phyloP scores from a whole-genome alignment of 1,139 yeast genomes.

The Scheffersomyces segobiensis region DNA sequence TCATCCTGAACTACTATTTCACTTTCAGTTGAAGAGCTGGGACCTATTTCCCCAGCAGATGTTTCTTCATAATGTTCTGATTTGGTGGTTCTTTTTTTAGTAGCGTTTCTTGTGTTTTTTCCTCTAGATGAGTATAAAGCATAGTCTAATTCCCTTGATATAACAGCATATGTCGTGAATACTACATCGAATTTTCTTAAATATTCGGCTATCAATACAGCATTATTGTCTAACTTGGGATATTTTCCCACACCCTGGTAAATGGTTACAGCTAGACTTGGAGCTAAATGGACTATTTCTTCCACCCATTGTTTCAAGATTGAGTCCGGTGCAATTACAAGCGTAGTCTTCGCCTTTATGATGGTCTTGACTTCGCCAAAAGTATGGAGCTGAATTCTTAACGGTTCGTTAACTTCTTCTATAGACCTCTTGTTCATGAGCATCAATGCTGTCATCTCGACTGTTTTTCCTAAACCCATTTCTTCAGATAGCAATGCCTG shows the following conservation, averaged over 20 bases:
- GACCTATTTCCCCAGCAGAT: neutral
- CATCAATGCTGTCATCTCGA: slow-evolving; percentile 72
- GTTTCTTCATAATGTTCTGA: slow-evolving; percentile 9
- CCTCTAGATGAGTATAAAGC: slow-evolving; percentile 68
- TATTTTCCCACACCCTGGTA: slow-evolving; percentile 62
- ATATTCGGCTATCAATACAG: slow-evolving; percentile 46
- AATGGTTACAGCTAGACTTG: slow-evolving; percentile 54
- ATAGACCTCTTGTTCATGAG: slow-evolving; percentile 56
- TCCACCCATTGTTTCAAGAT: slow-evolving; percentile 82
- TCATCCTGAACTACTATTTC: slow-evolving; percentile 1
- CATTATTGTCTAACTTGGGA: slow-evolving; percentile 43
- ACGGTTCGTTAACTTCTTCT: slow-evolving; percentile 42
- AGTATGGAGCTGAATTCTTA: slow-evolving; percentile 34
- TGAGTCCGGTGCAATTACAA: slow-evolving; percentile 83
- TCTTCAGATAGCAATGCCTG: slow-evolving; percentile 83
- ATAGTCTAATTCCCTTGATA: slow-evolving; percentile 76
- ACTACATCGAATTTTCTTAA: slow-evolving; percentile 71
- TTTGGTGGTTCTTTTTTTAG: slow-evolving; percentile 14
- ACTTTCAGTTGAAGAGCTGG: neutral
- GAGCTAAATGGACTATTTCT: slow-evolving; percentile 64
- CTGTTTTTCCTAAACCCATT: slow-evolving; percentile 96
- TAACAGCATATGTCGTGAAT: slow-evolving; percentile 70
- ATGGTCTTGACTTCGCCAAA: slow-evolving; percentile 45
- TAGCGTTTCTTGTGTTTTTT: slow-evolving; percentile 50
- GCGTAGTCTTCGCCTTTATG: slow-evolving; percentile 62